Base-by-base conservation (phyloP, 352 stramenopile species). In the Blastocystis sp. region DNA sequence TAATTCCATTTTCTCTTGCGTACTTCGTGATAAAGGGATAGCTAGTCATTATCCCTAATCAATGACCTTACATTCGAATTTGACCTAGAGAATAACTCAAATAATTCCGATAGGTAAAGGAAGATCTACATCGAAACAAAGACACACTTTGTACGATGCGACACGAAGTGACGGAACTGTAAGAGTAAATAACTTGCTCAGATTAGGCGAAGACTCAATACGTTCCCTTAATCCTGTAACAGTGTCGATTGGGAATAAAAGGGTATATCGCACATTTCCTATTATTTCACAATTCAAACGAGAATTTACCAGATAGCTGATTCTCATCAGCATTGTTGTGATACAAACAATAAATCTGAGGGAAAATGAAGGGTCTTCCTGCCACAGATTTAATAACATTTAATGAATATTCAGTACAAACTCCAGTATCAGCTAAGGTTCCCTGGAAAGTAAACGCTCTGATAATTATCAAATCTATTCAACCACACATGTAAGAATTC, bases 401-500 rank as follows among this genome's bases (percentile, higher is more conserved):
- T 27, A 81, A 37, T 17, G 70, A 51, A 44, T 64, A 81, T 40
- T 60, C 42, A 9, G 70, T 81, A 42, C 53, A 81, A 2, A 44
- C 48, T 42, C 48, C 62, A 17, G 44, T 22, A 40, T 81, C 70
- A 13, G 15, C 70, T 27, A 81, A 54, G 13, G 70, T n/a, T 40
- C 70, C 70, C 53, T 60, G 70, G 48, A 81, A 81, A 13, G 70
- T 62, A 37, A 51, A 81, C 15, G 54, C 70, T 40, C 70, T 81
- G 62, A 60, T 7, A 11, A 81, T 62, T n/a, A 81, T 7, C 5
- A 30, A 9, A 15, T n/a, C 6, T 24, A 11, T 33, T 19, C 22
- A 48, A 30, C 13, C n/a, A 40, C 40, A 81, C 70, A 81, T 81
- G 27, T 81, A 81, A 5, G 37, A 66, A 37, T 81, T 44, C 13